Evolutionary conservation across 208 protist species (phyloP), one percentile per base, ranked within the genome.

Genomic region (Crithidia expoeki): DNA sequence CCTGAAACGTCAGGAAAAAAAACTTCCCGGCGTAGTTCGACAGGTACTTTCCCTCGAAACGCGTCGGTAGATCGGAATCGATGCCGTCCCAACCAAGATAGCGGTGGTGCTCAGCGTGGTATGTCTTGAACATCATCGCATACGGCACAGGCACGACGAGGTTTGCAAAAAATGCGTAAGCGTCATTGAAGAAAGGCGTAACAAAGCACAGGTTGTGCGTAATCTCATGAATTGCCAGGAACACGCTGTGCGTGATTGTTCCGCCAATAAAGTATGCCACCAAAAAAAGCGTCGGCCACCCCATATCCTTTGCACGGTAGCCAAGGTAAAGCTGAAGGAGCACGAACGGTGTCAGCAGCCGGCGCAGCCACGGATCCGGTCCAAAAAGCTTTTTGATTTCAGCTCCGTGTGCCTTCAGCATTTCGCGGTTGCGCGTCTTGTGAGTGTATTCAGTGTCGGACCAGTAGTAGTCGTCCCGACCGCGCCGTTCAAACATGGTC

Each of bases 51-150:
- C 63, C 86, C 68, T 97, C 95, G 10, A 95, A 56, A 7, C 30
- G 53, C 0, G 91, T 91, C 16, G 94, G 92, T 33, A 98, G 57
- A 84, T 98, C 96, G 1, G 80, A 60, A 67, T 98, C 96, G 34
- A 96, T 58, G 9, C 71, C 72, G 40, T 96, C 89, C 69, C 91
- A 93, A 27, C 94, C 94, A 38, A 97, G 85, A 47, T 95, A 96
- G 17, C 87, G 80, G 72, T 98, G 96, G 79, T 98, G 96, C 42
- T 97, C 92, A 25, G 86, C 83, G 76, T 98, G 94, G 78, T 98
- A 98, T 27, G 72, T 81, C 61, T 96, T 92, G 79, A 98, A 98
- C 36, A 89, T 87, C 86, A 96, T 96, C 28, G 88, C 77, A 53
- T 91, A 96, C 59, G 96, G 94, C 40, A 98, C 38, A 16, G 76